A percentile compares a stretch with the other conserved stretches of the same genome.
phyloP scores from a whole-genome alignment of 805 yeast genomes.

The Candida palmyrensis region DNA sequence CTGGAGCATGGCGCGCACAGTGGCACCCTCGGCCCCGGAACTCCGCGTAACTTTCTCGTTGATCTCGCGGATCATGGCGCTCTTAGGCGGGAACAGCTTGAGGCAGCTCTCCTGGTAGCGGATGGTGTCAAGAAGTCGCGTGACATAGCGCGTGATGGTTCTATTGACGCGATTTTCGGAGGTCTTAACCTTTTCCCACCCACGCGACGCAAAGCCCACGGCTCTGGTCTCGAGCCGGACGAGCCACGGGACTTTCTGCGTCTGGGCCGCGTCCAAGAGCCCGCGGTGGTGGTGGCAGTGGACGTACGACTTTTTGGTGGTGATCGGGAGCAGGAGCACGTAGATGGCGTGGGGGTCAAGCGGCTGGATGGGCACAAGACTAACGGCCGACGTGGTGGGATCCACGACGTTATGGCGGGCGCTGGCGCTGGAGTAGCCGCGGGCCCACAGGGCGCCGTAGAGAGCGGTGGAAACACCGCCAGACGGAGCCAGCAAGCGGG shows the following conservation, averaged over 20 bases:
- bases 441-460: neutral
- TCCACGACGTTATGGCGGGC: too few relatives aligned
- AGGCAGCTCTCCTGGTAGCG: conserved; percentile 81
- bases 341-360: conserved; percentile 43
- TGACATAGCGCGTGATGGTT: conserved; percentile 50
- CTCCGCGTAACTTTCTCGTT: conserved; percentile 14
- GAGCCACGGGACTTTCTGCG: conserved; percentile 22
- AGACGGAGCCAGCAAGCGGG: too few relatives aligned
- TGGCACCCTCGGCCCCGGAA: neutral
- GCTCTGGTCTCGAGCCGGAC: conserved; percentile 43
- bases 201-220: conserved; percentile 44
- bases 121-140: conserved; percentile 51
- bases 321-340: conserved; percentile 68
- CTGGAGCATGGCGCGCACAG: conserved; percentile 15
- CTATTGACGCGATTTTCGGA: conserved; percentile 56
- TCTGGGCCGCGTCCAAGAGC: conserved; percentile 20
- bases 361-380: too few relatives aligned
- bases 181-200: conserved; percentile 58
- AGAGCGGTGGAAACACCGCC: neutral
- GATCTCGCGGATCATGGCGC: conserved; percentile 49
- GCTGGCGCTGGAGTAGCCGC: neutral
- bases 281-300: conserved; percentile 57
- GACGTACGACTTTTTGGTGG: conserved; percentile 54
- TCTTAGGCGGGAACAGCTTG: conserved; percentile 68
- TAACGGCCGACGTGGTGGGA: too few relatives aligned